A percentile compares a stretch with the other conserved stretches of the same genome.
phyloP scores from a whole-genome alignment of 2,329 filamentous ascomycete species.

The Thyridium curvatum region DNA sequence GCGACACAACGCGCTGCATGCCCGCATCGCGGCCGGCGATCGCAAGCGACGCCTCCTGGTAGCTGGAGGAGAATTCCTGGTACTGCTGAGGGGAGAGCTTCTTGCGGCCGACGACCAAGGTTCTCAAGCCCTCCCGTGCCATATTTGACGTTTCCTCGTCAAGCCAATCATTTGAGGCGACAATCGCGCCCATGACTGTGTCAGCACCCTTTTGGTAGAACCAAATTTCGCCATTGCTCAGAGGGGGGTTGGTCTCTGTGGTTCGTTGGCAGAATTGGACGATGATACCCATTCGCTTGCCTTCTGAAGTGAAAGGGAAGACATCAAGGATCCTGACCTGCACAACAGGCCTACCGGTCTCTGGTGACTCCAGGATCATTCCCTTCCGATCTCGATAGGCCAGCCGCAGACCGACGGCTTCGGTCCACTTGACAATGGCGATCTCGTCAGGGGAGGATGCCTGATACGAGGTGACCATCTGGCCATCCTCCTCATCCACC shows the following conservation, averaged over 20 bases:
- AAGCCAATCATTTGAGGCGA: constrained; percentile 94
- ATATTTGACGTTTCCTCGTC: constrained; percentile 99
- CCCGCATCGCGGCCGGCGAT: constrained; percentile 74
- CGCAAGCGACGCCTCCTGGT: constrained; percentile 74
- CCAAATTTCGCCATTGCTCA: constrained; percentile 75
- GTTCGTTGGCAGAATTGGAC: constrained; percentile 70
- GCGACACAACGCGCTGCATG: constrained; percentile 73
- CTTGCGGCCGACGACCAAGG: constrained; percentile 90
- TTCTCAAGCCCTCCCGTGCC: constrained; percentile 92
- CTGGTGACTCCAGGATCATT: constrained; percentile 75
- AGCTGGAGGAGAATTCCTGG: constrained; percentile 66
- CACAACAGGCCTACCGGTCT: constrained; percentile 68
- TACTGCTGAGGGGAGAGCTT: constrained; percentile 75
- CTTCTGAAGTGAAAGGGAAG: constrained; percentile 96
- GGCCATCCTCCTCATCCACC: constrained; percentile 73
- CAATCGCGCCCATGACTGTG: constrained; percentile 95
- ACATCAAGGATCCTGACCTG: constrained; percentile 85
- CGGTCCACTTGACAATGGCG: constrained; percentile 93
- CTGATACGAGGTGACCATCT: constrained; percentile 79
- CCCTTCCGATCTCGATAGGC: constrained; percentile 79
- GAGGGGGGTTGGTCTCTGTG: constrained; percentile 36
- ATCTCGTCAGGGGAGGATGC: constrained; percentile 97
- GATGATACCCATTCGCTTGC: constrained; percentile 96
- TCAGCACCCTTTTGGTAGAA: constrained; percentile 99
- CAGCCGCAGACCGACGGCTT: constrained; percentile 81